These are phyloP conservation scores for Yamadazyma paraphyllophila DNA, from an alignment of 805 yeast genomes.

Conservation along the genomic window DNA sequence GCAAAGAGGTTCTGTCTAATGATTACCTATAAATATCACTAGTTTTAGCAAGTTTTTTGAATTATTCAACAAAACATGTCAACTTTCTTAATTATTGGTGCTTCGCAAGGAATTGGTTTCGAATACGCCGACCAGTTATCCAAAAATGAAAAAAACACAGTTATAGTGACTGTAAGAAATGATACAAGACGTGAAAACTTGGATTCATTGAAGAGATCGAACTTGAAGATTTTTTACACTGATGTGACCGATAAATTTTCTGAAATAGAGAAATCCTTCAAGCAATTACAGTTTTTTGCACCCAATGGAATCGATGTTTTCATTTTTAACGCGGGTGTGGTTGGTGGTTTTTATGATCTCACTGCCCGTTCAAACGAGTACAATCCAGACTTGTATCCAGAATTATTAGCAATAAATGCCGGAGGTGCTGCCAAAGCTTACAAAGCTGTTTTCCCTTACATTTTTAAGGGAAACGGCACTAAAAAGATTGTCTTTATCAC, in stretches of 20 bases:
- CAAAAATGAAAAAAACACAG: slow-evolving; percentile 19
- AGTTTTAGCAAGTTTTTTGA: no score
- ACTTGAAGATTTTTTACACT: slow-evolving; percentile 6
- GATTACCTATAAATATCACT: no score
- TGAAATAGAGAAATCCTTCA: slow-evolving; percentile 6
- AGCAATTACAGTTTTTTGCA: slow-evolving; percentile 7
- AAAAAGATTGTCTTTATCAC: slow-evolving; percentile 26
- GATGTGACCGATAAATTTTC: slow-evolving; percentile 3
- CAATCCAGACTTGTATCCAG: slow-evolving; percentile 8
- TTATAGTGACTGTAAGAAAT: slow-evolving; percentile 41
- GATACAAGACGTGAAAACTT: slow-evolving; percentile 17
- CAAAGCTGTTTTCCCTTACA: slow-evolving; percentile 9
- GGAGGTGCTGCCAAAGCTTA: slow-evolving; percentile 11
- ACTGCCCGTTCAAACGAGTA: slow-evolving; percentile 21
- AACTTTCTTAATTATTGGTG: slow-evolving; percentile 29
- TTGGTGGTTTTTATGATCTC: neutral
- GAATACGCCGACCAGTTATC: slow-evolving; percentile 24
- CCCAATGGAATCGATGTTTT: slow-evolving; percentile 28
- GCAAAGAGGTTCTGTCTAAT: no score
- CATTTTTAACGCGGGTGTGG: slow-evolving; percentile 32
- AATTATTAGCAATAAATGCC: slow-evolving; percentile 6
- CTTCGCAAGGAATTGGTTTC: slow-evolving; percentile 40
- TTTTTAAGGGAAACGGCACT: slow-evolving; percentile 4
- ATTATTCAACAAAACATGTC: slow-evolving; percentile 1
- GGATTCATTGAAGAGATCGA: neutral